Percentiles rank a stretch among this genome's conserved stretches.
Conservation (phyloP, 306 rosid genomes). For the Dryas drummondii region DNA sequence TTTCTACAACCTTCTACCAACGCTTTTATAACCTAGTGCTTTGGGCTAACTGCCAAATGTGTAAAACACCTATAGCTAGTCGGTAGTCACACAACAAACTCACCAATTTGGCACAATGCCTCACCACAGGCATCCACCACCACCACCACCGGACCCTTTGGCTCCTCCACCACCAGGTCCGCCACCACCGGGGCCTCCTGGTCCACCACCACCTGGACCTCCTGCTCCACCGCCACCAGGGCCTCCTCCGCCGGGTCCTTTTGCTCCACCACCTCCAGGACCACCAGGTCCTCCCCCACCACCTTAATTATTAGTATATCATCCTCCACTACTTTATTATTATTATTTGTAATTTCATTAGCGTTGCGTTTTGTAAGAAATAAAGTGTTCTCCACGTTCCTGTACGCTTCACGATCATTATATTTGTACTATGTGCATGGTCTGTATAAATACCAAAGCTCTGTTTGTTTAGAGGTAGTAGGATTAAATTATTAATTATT, state of each 20-base stretch:
- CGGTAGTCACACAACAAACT: not conserved
- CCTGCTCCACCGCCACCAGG: slow-evolving; percentile 9
- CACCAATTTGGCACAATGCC: not conserved
- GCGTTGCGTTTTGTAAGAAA: too few relatives aligned
- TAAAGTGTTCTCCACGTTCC: too few relatives aligned
- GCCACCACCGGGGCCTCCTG: not conserved
- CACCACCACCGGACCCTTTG: slow-evolving; percentile 18
- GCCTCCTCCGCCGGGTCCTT: not conserved
- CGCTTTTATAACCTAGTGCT: too few relatives aligned
- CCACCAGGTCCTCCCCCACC: slow-evolving; percentile 25
- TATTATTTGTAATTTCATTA: not conserved
- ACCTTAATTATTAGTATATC: not conserved
- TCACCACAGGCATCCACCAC: slow-evolving; percentile 22
- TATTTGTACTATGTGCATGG: too few relatives aligned
- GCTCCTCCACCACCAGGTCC: slow-evolving; percentile 29
- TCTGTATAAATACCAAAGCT: too few relatives aligned
- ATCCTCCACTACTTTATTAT: slow-evolving; percentile 4
- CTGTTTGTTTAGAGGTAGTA: too few relatives aligned
- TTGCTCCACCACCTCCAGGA: slow-evolving; percentile 10
- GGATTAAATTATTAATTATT: too few relatives aligned
- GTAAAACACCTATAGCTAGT: too few relatives aligned
- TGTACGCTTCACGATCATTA: too few relatives aligned
- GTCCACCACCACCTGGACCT: not conserved
- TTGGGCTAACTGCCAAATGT: too few relatives aligned
- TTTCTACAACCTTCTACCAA: too few relatives aligned